Evolutionary conservation across 345 rosid genomes (phyloP), one percentile per base, ranked within the genome.

Genomic region (Turnera subulata): DNA sequence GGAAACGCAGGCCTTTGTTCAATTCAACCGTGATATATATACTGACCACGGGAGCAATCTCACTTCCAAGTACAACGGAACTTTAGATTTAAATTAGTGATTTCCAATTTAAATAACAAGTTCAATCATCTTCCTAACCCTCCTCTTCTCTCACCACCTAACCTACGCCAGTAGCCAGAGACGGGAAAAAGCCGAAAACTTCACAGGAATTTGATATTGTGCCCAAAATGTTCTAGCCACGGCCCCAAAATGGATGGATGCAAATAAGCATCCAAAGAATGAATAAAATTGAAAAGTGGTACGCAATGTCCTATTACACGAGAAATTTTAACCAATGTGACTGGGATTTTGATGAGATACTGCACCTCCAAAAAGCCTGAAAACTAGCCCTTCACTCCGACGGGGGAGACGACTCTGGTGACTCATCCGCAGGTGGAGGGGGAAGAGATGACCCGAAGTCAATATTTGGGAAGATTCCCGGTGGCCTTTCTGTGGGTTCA

Each of bases 401-500:
- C 33, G 71, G 20, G 6, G 65, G 56, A 60, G 73, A 62, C 55
- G 42, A 42, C 33, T 59, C 66, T 33, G 70, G 67, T 16, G 65
- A 65, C 33, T 82, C 82, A 42, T 79, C 84, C 5, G 58, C 62
- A 55, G 73, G n/a, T n/a, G n/a, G 81, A 64, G 80, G 74, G 46
- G 83, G 73, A 5, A 76, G 70, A 47, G 81, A 68, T 26, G 89
- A 76, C n/a, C 84, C 86, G 50, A 83, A 89, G 54, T 89, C 88
- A 22, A 89, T 74, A 67, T 73, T 70, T 18, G 94, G 97, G 67
- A 61, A 89, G 50, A 86, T 82, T 48, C 99, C 96, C 0, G 99
- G 99, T 1, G 99, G 97, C 61, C 86, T 83, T 42, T 87, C 91
- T 14, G 64, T 72, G 16, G 94, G 89, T 76, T 85, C 48, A 56